These are phyloP conservation scores for Bromus sterilis DNA, from an alignment of 176 grass and related monocot species.

Conservation along the genomic window DNA sequence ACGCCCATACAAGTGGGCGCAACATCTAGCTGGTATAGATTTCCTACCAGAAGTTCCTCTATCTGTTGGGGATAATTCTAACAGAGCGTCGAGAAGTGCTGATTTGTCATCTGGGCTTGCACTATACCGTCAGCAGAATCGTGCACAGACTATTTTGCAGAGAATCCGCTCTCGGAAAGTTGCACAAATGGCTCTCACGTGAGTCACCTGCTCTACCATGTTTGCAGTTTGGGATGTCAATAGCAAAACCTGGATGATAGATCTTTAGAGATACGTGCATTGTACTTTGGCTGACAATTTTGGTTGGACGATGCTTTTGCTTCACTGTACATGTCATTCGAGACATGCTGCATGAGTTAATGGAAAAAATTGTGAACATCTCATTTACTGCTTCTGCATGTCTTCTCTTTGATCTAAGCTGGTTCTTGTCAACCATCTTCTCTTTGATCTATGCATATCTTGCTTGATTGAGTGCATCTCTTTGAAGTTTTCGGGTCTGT, in stretches of 20 bases:
- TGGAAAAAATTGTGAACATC: slow-evolving; percentile 14
- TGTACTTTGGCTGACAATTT: slow-evolving; percentile 42
- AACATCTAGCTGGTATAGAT: slow-evolving; percentile 92
- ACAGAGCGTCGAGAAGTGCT: slow-evolving; percentile 34
- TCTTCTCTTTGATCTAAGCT: slow-evolving; percentile 25
- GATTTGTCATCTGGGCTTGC: slow-evolving; percentile 65
- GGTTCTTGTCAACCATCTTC: neutral
- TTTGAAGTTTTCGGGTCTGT: slow-evolving; percentile 54
- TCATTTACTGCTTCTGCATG: neutral
- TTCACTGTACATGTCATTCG: slow-evolving; percentile 29
- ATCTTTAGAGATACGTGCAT: slow-evolving; percentile 24
- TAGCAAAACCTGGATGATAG: slow-evolving; percentile 28
- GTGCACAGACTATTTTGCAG: slow-evolving; percentile 81
- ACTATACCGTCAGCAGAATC: slow-evolving; percentile 74
- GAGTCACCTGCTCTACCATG: slow-evolving; percentile 70
- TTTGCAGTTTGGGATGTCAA: slow-evolving; percentile 34
- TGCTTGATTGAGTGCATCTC: slow-evolving; percentile 19
- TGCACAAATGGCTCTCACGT: slow-evolving; percentile 92
- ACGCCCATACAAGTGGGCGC: slow-evolving; percentile 94
- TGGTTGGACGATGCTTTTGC: slow-evolving; percentile 30
- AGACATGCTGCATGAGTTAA: slow-evolving; percentile 22
- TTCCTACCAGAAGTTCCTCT: slow-evolving; percentile 77
- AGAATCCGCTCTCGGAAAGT: slow-evolving; percentile 80
- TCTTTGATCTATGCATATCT: slow-evolving; percentile 12
- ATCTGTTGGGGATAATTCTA: slow-evolving; percentile 26